These are phyloP conservation scores for Aspergillus fumigatus DNA, from an alignment of 2,329 filamentous ascomycete species.

Conservation along the genomic window DNA sequence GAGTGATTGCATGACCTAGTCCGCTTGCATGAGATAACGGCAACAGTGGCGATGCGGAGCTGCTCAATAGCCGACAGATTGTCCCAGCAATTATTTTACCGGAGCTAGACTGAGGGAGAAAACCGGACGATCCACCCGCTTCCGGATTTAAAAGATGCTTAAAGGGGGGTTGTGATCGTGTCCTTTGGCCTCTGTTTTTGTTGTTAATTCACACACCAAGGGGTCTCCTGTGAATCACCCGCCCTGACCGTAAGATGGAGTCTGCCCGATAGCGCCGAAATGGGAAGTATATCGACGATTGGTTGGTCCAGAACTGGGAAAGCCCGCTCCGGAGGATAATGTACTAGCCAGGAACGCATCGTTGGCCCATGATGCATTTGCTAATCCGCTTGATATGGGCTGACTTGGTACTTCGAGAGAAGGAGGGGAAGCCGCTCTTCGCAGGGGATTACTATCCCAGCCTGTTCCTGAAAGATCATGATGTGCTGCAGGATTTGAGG, in stretches of 20 bases:
- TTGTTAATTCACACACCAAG: not conserved
- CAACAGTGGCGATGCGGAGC: not conserved
- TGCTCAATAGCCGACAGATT: not conserved
- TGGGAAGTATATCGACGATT: constrained; percentile 27
- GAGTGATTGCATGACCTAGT: not conserved
- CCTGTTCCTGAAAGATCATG: constrained; percentile 13
- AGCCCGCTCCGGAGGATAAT: constrained; percentile 21
- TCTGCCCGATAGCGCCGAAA: constrained; percentile 42
- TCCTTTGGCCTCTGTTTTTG: not conserved
- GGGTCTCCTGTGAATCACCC: constrained; percentile 31
- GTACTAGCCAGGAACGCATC: constrained; percentile 34
- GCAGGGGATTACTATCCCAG: constrained; percentile 22
- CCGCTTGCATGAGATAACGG: not conserved
- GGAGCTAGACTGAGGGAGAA: not conserved
- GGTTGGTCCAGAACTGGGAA: constrained; percentile 20
- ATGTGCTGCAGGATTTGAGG: constrained; percentile 11
- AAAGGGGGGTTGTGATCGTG: not conserved
- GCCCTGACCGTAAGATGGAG: constrained; percentile 46
- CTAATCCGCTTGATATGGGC: constrained; percentile 22
- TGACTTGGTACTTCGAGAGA: constrained; percentile 23
- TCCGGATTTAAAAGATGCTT: not conserved
- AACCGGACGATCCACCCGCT: not conserved
- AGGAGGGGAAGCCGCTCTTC: constrained; percentile 12
- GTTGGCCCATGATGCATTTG: constrained; percentile 31
- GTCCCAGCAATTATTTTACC: not conserved